Evolutionary conservation across 768 basidiomycete genomes (phyloP).

Genomic region (Lactarius deliciosus): DNA sequence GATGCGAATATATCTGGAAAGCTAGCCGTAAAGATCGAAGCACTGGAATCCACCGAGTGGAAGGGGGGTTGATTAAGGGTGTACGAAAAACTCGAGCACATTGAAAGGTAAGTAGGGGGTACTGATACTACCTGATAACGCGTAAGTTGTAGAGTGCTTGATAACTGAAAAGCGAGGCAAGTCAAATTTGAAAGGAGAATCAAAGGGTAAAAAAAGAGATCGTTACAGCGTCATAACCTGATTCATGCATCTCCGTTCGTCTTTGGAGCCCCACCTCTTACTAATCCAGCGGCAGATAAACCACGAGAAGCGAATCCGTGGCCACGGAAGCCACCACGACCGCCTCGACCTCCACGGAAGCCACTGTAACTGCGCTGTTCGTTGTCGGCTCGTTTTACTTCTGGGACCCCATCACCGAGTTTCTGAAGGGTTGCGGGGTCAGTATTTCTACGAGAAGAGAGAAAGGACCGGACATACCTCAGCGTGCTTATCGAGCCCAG

Average conservation of each 20-base stretch:
- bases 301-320: slow-evolving; percentile 60
- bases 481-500: slow-evolving; percentile 69
- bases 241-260: slow-evolving; percentile 35
- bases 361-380: slow-evolving; percentile 37
- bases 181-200: not conserved
- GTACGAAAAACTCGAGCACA: slow-evolving; percentile 17
- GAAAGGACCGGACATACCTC: slow-evolving; percentile 48
- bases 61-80: slow-evolving; percentile 12
- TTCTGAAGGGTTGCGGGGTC: slow-evolving; percentile 44
- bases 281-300: slow-evolving; percentile 70
- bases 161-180: slow-evolving; percentile 5
- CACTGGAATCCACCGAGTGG: not conserved
- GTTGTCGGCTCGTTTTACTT: slow-evolving; percentile 69
- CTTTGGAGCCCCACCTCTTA: slow-evolving; percentile 34
- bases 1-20: not conserved
- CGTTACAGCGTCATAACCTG: not conserved
- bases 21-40: not conserved
- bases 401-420: slow-evolving; percentile 63
- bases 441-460: slow-evolving; percentile 16
- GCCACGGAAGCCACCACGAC: slow-evolving; percentile 50
- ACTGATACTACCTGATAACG: slow-evolving; percentile 17
- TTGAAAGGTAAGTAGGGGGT: slow-evolving; percentile 25
- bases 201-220: not conserved
- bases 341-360: slow-evolving; percentile 48
- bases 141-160: slow-evolving; percentile 19